These are phyloP conservation scores for Suillus placidus DNA, from an alignment of 768 basidiomycete species.

Conservation along the genomic window DNA sequence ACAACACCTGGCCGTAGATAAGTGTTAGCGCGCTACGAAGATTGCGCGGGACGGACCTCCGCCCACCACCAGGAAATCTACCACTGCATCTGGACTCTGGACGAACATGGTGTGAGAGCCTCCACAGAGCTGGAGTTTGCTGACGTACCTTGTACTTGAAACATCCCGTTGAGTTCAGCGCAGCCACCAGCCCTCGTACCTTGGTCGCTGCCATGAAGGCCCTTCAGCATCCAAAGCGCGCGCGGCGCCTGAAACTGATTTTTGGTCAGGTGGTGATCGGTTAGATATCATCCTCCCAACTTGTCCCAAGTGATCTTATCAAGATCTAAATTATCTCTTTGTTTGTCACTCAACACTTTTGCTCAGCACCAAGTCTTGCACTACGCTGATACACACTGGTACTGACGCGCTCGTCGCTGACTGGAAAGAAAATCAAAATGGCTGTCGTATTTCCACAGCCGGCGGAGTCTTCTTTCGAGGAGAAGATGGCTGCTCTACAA, in stretches of 20 bases:
- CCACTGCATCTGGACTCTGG: constrained; percentile 65
- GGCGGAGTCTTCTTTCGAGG: constrained; percentile 26
- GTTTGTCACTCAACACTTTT: neutral
- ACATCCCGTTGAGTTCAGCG: constrained; percentile 61
- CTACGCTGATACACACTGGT: neutral
- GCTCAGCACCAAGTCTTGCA: neutral
- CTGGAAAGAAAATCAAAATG: constrained; percentile 17
- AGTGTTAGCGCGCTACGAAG: neutral
- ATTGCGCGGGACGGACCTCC: constrained; percentile 54
- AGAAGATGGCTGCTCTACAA: constrained; percentile 53
- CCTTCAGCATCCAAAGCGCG: neutral
- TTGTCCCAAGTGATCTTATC: constrained; percentile 18
- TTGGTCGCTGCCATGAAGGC: constrained; percentile 32
- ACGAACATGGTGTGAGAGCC: neutral
- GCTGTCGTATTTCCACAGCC: constrained; percentile 27
- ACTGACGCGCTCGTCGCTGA: neutral
- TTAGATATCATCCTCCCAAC: constrained; percentile 16
- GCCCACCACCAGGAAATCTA: constrained; percentile 88
- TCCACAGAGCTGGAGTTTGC: neutral
- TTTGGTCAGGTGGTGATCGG: constrained; percentile 9
- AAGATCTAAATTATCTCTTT: neutral
- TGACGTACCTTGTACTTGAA: constrained; percentile 63
- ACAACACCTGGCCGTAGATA: constrained; percentile 60
- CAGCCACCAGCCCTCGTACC: constrained; percentile 55
- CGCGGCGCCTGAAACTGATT: neutral